Evolutionary conservation across 2,329 filamentous ascomycete genomes (phyloP), one percentile per base, ranked within the genome.

Genomic region (Aspergillus sojae): DNA sequence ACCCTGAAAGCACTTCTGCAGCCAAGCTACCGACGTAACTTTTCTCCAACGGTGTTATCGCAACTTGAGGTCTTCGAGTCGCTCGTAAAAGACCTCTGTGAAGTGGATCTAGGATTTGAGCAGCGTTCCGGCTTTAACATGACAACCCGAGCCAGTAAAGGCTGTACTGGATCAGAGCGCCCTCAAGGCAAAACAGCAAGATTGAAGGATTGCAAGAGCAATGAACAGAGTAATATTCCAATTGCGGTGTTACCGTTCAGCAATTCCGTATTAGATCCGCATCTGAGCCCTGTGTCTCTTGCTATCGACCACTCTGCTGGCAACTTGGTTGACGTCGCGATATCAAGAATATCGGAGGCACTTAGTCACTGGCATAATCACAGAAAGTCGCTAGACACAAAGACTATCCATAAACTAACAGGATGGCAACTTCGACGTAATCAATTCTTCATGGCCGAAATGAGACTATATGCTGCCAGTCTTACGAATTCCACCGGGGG

Each of bases 381-480:
- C 21, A 72, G 72, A 39, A 57, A 55, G 2, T 72, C 72, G 5
- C 50, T 78, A 12, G 65, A 71, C 46, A 62, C 62, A 16, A 75
- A 70, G 65, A 66, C 54, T 30, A 50, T 54, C 9, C 67, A 69
- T 57, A 62, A 55, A 59, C 45, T 62, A 7, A 45, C 61, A 23
- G 28, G 63, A 16, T 62, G 67, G 63, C 58, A 43, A 54, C 62
- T 16, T 79, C 72, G 69, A 70, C 78, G 68, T 77, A 88, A 89
- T 52, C 89, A 93, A 69, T 82, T 80, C 58, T 88, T 87, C 71
- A 90, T 91, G 85, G 83, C 85, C 1, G 88, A 91, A 63, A 90
- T 90, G 76, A 83, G 84, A 32, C 81, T 83, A 1, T 93, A 93
- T 72, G 88, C 91, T 1, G 88, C 88, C 14, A 91, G 89, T 74